phyloP scores from a whole-genome alignment of 2,329 filamentous ascomycete species.

The Leptographium radiaticola region DNA sequence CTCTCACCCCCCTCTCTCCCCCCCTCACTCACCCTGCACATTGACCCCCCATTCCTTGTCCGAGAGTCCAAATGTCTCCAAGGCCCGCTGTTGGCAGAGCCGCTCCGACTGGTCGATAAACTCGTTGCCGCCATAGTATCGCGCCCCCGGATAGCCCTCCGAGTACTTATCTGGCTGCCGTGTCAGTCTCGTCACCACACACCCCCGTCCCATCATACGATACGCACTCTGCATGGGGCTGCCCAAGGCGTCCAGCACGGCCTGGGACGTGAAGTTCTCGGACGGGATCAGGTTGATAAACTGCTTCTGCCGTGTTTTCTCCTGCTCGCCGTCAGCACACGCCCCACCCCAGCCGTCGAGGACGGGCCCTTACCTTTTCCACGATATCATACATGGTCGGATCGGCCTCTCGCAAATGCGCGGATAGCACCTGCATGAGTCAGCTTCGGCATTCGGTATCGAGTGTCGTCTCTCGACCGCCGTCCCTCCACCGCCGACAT shows the following conservation, averaged over 20 bases:
- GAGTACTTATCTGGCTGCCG: slow-evolving; percentile 73
- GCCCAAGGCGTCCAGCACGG: slow-evolving; percentile 79
- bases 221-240: slow-evolving; percentile 85
- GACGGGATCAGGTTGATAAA: slow-evolving; percentile 97
- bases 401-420: slow-evolving; percentile 71
- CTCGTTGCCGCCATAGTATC: slow-evolving; percentile 95
- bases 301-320: slow-evolving; percentile 92
- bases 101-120: slow-evolving; percentile 86
- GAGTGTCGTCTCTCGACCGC: no score
- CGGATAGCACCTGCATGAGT: slow-evolving; percentile 54
- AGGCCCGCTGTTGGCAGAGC: slow-evolving; percentile 78
- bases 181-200: neutral
- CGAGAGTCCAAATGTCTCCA: slow-evolving; percentile 76
- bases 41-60: slow-evolving; percentile 92
- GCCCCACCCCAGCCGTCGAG: no score
- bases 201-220: neutral
- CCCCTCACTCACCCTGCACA: slow-evolving; percentile 56
- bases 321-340: slow-evolving; percentile 33
- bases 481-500: neutral
- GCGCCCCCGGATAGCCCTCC: slow-evolving; percentile 89
- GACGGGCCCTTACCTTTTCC: slow-evolving; percentile 54
- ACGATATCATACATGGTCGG: slow-evolving; percentile 80
- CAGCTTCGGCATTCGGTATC: neutral
- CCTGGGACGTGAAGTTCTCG: slow-evolving; percentile 90
- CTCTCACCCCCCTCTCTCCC: neutral